Base-by-base conservation (phyloP, 1,284 basidiomycete species). In the Malassezia arunalokei region DNA sequence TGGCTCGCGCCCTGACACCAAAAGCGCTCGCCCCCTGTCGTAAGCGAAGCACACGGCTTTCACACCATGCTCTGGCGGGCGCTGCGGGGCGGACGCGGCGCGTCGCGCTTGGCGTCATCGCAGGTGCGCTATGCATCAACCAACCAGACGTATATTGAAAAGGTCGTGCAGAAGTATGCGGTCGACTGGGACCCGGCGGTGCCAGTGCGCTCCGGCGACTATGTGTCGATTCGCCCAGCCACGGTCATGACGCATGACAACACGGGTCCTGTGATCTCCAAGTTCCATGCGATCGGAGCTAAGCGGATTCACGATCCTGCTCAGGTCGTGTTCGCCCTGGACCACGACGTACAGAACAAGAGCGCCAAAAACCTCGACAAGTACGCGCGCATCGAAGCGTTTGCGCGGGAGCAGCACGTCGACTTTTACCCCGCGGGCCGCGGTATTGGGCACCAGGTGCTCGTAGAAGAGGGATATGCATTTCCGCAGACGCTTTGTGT, bases 271-370 rank as follows among this genome's bases (percentile, higher is more conserved):
- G 91, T 96, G 63, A 94, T 98, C 58, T 84, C 85, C 70, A 73
- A 73, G 60, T 99, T 98, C 79, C 85, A 87, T 57, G 89, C 89
- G 6, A 89, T 98, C 59, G 88, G 89, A 17, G 92, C 89, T 43
- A 90, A 83, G 6, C 82, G 80, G 60, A 84, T 98, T 60, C 79
- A 83, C 62, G 82, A 92, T 71, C 82, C 86, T 3, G 78, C 77
- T 42, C 90, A 94, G 68, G 84, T 86, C 4, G 90, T 98, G 33
- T 96, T 95, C 76, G 91, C 92, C 1, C 81, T 99, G 38, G 92
- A 98, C 73, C 92, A 99, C 75, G 94, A 99, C 70, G 90, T 98
- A 0, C 92, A 98, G 75, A 99, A 99, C 77, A 87, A 86, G 72
- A 84, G 87, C 0, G 74, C 81, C n/a, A 92, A 91, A 71, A 98